Evolutionary conservation across 2,329 filamentous ascomycete genomes (phyloP).

Genomic region (Aspergillus pseudotamarii): DNA sequence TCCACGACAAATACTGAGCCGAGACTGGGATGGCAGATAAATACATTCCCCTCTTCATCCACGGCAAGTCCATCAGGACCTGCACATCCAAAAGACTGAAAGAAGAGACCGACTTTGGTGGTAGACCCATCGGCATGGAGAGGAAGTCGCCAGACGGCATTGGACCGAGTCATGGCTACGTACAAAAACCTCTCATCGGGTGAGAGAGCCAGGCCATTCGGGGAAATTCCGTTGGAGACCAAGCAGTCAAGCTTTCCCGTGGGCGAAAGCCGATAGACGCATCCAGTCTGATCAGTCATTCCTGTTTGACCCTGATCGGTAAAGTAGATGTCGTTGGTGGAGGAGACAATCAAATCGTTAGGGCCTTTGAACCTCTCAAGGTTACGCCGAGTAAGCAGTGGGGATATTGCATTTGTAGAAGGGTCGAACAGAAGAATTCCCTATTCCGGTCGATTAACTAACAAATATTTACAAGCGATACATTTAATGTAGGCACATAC

Average conservation of each 20-base stretch:
- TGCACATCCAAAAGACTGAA: neutral
- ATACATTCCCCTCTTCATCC: neutral
- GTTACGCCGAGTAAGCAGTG: constrained; percentile 33
- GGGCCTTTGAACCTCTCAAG: constrained; percentile 49
- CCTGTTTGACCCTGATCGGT: constrained; percentile 51
- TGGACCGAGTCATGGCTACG: constrained; percentile 40
- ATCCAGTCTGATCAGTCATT: constrained; percentile 44
- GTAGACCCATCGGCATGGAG: constrained; percentile 41
- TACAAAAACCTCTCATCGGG: constrained; percentile 45
- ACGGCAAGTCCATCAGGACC: neutral
- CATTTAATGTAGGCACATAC: neutral
- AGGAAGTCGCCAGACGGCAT: constrained; percentile 47
- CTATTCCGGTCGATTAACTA: neutral
- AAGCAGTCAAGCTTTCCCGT: neutral
- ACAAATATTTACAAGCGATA: neutral
- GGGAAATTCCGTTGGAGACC: constrained; percentile 40
- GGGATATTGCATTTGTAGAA: neutral
- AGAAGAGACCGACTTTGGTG: neutral
- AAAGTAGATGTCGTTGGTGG: constrained; percentile 44
- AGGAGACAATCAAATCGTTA: constrained; percentile 47
- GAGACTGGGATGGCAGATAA: neutral
- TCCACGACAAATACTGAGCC: neutral
- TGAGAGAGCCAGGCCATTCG: constrained; percentile 44
- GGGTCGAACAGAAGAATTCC: neutral
- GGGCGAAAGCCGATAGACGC: neutral